phyloP scores from a whole-genome alignment of 306 rosid species.

The Prunus dulcis region DNA sequence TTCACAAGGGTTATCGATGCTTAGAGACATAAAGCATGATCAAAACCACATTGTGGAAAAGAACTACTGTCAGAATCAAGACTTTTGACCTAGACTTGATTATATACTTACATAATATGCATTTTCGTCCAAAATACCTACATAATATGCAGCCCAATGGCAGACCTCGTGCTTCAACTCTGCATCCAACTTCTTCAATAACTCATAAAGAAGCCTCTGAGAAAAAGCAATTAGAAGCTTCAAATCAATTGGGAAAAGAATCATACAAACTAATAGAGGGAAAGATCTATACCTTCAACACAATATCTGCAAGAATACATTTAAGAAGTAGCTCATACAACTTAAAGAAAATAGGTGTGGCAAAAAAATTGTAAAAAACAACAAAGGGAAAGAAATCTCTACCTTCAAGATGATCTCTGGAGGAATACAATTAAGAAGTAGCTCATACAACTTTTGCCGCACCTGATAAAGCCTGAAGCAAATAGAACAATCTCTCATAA shows the following conservation, averaged over 20 bases:
- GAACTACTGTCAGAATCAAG: neutral
- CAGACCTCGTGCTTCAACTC: slow-evolving; percentile 94
- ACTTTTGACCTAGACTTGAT: slow-evolving; percentile 1
- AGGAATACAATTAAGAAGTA: too few relatives aligned
- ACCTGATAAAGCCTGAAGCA: too few relatives aligned
- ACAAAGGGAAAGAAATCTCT: slow-evolving; percentile 9
- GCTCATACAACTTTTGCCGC: too few relatives aligned
- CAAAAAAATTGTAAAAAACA: neutral
- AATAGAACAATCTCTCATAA: neutral
- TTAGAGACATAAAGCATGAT: neutral
- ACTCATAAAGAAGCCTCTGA: slow-evolving; percentile 80
- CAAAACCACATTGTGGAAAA: slow-evolving; percentile 7
- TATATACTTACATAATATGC: neutral
- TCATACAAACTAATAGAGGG: neutral
- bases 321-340: slow-evolving; percentile 74
- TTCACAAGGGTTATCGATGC: neutral
- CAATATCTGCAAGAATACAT: slow-evolving; percentile 75
- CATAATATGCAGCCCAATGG: slow-evolving; percentile 90
- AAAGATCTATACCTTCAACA: slow-evolving; percentile 30
- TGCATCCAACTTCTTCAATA: slow-evolving; percentile 77
- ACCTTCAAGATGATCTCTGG: too few relatives aligned
- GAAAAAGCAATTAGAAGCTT: slow-evolving; percentile 18
- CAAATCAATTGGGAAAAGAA: slow-evolving; percentile 4
- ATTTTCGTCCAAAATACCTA: too few relatives aligned
- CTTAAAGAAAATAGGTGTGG: slow-evolving; percentile 30